Base-by-base conservation (phyloP, 2,329 filamentous ascomycete genomes). In the Penicillium crustosum region DNA sequence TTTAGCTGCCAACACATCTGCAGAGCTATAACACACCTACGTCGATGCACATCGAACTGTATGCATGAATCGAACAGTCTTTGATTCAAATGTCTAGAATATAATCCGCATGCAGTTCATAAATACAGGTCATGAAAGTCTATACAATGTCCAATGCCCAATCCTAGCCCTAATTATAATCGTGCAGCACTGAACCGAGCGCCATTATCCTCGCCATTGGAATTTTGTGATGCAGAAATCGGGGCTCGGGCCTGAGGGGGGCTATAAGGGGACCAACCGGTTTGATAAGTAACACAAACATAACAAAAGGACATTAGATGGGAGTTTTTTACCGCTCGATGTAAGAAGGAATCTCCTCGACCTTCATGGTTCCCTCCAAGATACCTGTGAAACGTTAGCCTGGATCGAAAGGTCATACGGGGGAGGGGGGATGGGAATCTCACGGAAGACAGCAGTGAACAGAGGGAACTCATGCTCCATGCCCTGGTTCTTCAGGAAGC, bases 401-500 rank as follows among this genome's bases (percentile, higher is more conserved):
- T 63, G 59, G 8, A 53, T 63, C 61, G 55, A 39, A 15, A 52
- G 12, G 41, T 52, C 15, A 6, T 65, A 42, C 9, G n/a, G 47
- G 45, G 31, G 36, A 23, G 13, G n/a, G 47, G 15, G 4, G 10
- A 39, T 43, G 36, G n/a, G 9, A 35, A 66, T 71, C 79, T 75
- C 71, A 81, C 80, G 79, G 70, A 91, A 87, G 50, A 97, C 93
- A 1, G 91, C 91, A 9, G 91, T 97, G 73, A 99, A 95, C 6
- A 99, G 80, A 21, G 94, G 94, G 74, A 96, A 99, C 51, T 96
- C 89, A 33, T 85, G 80, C 77, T 95, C 92, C 63, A 88, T 78
- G 0, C 89, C 89, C 64, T 89, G 83, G 49, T 86, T 85, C 79
- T 89, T 90, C 70, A 99, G 77, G 77, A 97, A 97, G 49, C 83